Conservation (phyloP, 1,139 yeast species). For the Geotrichum bryndzae region DNA sequence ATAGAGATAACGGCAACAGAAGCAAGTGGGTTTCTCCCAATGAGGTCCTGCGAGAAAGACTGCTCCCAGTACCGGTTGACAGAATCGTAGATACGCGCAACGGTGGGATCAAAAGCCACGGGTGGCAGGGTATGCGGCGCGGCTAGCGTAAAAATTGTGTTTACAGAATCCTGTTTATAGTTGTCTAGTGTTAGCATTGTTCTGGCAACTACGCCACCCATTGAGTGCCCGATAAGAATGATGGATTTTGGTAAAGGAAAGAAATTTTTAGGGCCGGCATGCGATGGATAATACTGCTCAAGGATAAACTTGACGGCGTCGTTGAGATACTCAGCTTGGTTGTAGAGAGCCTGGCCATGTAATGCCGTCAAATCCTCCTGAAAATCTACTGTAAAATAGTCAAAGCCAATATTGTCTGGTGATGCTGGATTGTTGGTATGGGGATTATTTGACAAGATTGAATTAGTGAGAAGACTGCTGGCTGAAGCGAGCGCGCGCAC, state of each 20-base stretch:
- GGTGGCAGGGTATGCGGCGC: constrained; percentile 86
- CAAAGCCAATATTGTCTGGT: constrained; percentile 38
- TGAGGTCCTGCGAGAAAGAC: constrained; percentile 38
- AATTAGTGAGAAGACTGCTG: constrained; percentile 41
- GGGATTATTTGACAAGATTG: constrained; percentile 15
- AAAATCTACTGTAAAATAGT: constrained; percentile 86
- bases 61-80: constrained; percentile 68
- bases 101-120: constrained; percentile 76
- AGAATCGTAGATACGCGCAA: constrained; percentile 58
- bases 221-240: constrained; percentile 68
- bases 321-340: constrained; percentile 89
- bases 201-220: constrained; percentile 85
- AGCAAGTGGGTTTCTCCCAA: constrained; percentile 32
- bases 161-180: constrained; percentile 57
- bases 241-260: constrained; percentile 49
- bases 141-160: constrained; percentile 68
- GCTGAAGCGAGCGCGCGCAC: constrained; percentile 76
- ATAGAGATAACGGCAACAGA: constrained; percentile 45
- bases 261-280: not conserved
- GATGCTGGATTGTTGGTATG: constrained; percentile 2
- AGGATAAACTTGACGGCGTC: constrained; percentile 79
- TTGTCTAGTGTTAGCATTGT: constrained; percentile 70
- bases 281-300: constrained; percentile 44
- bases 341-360: constrained; percentile 87
- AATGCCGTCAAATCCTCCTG: constrained; percentile 95